A percentile compares a stretch with the other conserved stretches of the same genome.
Conservation (phyloP, 2,329 filamentous ascomycete genomes). For the Diaporthe ampelina region DNA sequence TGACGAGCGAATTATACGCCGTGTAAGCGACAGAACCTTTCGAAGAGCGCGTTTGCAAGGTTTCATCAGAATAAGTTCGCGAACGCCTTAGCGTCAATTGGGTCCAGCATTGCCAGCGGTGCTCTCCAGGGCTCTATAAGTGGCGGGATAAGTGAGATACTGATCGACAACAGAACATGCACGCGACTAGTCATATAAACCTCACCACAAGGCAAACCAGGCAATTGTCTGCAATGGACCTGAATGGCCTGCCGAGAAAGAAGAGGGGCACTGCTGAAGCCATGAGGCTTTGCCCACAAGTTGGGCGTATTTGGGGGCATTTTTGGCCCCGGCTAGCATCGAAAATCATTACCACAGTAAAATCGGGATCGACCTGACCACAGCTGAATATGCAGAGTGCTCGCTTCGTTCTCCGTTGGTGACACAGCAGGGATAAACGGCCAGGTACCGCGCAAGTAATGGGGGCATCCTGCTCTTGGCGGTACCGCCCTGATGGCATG, state of each 20-base stretch:
- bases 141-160: neutral
- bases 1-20: neutral
- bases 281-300: neutral
- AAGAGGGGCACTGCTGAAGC: neutral
- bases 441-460: constrained; percentile 5
- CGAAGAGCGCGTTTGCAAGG: neutral
- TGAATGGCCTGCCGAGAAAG: neutral
- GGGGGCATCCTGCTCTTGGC: constrained; percentile 1
- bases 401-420: neutral
- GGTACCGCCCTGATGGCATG: neutral
- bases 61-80: constrained; percentile 3
- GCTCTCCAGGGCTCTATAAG: constrained; percentile 4
- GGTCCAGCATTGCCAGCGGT: neutral
- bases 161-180: neutral
- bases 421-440: neutral
- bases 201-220: neutral
- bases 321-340: neutral
- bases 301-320: neutral
- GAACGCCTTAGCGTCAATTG: constrained; percentile 7
- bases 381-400: constrained; percentile 1
- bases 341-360: neutral
- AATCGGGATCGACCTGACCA: neutral
- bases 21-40: neutral
- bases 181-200: neutral
- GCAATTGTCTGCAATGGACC: neutral